phyloP scores from a whole-genome alignment of 192 early-diverging fungal species.

The Backusella morwellensis region DNA sequence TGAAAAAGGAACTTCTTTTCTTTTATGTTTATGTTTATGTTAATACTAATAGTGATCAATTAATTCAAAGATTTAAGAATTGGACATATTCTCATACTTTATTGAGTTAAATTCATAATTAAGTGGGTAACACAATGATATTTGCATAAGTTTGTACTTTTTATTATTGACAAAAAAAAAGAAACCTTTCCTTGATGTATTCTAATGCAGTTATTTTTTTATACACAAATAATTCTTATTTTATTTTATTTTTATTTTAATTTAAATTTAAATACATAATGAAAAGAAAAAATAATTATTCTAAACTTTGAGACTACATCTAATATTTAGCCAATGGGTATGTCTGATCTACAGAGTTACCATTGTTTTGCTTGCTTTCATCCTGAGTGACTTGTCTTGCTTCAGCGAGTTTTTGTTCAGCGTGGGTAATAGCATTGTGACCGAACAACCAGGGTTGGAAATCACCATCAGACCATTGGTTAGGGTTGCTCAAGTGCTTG shows the following conservation, averaged over 20 bases:
- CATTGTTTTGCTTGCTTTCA: background rate
- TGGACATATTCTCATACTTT: too few relatives aligned
- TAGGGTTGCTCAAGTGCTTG: background rate
- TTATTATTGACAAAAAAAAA: too few relatives aligned
- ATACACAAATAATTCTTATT: background rate
- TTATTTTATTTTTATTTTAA: background rate
- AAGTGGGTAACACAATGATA: too few relatives aligned
- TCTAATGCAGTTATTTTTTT: background rate
- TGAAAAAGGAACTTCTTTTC: too few relatives aligned
- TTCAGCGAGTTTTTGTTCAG: background rate
- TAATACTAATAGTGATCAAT: too few relatives aligned
- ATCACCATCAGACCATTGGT: constrained; percentile 22
- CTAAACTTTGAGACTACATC: background rate
- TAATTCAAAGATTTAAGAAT: too few relatives aligned
- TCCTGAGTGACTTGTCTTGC: background rate
- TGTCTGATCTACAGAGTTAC: background rate
- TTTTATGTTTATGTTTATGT: too few relatives aligned
- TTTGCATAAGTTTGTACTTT: background rate
- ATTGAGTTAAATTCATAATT: too few relatives aligned
- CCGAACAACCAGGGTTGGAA: constrained; percentile 21
- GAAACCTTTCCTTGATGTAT: too few relatives aligned
- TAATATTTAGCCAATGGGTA: background rate
- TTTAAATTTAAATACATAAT: background rate
- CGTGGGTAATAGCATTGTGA: constrained; percentile 14
- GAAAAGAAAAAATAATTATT: background rate